A percentile compares a stretch with the other conserved stretches of the same genome.
These are phyloP conservation scores for Stephanodiscus minutulus DNA, from an alignment of 108 stramenopile genomes.

Conservation along the genomic window DNA sequence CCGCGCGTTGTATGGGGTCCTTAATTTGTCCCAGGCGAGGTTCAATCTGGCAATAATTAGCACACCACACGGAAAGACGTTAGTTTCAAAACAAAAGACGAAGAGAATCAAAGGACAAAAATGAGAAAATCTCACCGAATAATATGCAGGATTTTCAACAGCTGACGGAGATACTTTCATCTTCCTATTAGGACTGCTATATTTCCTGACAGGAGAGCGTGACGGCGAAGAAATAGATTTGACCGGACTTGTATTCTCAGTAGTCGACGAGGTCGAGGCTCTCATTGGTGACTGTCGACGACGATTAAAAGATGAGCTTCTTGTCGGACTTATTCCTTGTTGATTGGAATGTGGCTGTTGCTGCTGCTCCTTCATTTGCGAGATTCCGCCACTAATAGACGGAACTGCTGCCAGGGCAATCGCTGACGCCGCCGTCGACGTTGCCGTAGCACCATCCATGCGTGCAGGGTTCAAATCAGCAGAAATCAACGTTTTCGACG, in stretches of 20 bases:
- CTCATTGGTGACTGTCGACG: conserved; percentile 21
- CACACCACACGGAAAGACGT: background rate
- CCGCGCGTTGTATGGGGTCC: conserved; percentile 84
- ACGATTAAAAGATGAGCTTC: conserved; percentile 4
- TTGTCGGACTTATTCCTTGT: conserved; percentile 10
- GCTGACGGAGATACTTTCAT: conserved; percentile 28
- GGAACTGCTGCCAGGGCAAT: background rate
- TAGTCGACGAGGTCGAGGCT: background rate
- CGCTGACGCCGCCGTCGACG: background rate
- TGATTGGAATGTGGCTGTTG: background rate
- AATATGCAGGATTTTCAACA: conserved; percentile 38
- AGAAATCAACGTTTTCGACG: background rate
- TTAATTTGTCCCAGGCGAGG: conserved; percentile 53
- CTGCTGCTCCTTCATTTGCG: background rate
- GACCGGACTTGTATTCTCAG: conserved; percentile 10
- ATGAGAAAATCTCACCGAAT: conserved; percentile 29
- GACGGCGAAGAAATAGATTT: conserved; percentile 3
- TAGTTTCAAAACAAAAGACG: background rate
- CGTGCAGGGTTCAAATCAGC: background rate
- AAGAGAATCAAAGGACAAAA: background rate
- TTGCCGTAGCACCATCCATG: background rate
- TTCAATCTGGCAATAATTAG: conserved; percentile 23
- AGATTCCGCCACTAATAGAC: background rate
- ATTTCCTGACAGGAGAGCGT: conserved; percentile 1
- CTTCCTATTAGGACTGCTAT: conserved; percentile 8